These are phyloP conservation scores for Terfezia claveryi DNA, from an alignment of 495 filamentous ascomycete species.

Conservation along the genomic window DNA sequence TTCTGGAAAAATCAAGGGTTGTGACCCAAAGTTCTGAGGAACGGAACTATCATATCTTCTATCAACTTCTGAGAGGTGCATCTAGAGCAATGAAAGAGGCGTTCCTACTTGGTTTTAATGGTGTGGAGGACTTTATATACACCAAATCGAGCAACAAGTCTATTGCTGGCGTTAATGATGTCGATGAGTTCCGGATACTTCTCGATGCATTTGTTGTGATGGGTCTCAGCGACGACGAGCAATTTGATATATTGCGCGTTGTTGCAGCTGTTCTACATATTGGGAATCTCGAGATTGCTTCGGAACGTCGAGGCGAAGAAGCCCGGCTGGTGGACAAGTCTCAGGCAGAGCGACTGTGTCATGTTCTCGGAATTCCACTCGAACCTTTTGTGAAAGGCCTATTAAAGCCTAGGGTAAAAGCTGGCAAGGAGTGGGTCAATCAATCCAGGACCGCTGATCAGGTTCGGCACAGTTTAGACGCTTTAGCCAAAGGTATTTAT, in stretches of 20 bases:
- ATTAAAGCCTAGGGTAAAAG: slow-evolving; percentile 80
- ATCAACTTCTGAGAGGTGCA: slow-evolving; percentile 77
- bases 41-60: slow-evolving; percentile 95
- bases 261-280: slow-evolving; percentile 83
- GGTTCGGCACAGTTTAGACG: slow-evolving; percentile 71
- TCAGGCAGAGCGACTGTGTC: slow-evolving; percentile 52
- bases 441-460: slow-evolving; percentile 96
- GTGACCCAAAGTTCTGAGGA: slow-evolving; percentile 69
- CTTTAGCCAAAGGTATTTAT: slow-evolving; percentile 90
- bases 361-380: slow-evolving; percentile 57
- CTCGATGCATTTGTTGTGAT: slow-evolving; percentile 89
- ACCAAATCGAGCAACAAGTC: slow-evolving; percentile 73
- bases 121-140: slow-evolving; percentile 75
- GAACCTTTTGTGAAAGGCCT: slow-evolving; percentile 75
- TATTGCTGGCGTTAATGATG: slow-evolving; percentile 78
- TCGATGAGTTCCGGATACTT: slow-evolving; percentile 69
- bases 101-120: slow-evolving; percentile 47
- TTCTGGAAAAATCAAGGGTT: slow-evolving; percentile 89
- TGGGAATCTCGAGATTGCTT: slow-evolving; percentile 71
- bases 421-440: slow-evolving; percentile 92
- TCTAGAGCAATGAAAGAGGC: slow-evolving; percentile 47
- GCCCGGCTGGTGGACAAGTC: slow-evolving; percentile 57
- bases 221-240: slow-evolving; percentile 77
- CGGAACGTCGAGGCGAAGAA: slow-evolving; percentile 81
- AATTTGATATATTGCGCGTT: slow-evolving; percentile 59